These are phyloP conservation scores for Lentinula edodes DNA, from an alignment of 768 basidiomycete genomes.

Conservation along the genomic window DNA sequence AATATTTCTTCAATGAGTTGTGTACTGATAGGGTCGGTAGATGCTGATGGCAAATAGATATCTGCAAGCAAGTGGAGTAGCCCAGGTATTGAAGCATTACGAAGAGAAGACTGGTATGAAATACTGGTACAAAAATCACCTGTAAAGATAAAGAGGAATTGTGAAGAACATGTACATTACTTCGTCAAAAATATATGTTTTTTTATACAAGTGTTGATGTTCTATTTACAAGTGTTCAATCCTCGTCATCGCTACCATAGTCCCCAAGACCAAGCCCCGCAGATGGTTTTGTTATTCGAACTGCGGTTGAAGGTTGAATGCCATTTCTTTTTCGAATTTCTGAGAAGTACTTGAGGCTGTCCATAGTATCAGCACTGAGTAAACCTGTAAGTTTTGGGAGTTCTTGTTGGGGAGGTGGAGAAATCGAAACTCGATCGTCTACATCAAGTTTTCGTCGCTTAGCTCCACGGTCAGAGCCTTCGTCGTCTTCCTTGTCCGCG, in stretches of 20 bases:
- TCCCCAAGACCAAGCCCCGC: slow-evolving; percentile 60
- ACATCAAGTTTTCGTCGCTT: slow-evolving; percentile 29
- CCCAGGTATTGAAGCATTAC: slow-evolving; percentile 46
- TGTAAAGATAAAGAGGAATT: neutral
- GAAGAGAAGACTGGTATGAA: slow-evolving; percentile 34
- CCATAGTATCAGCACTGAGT: slow-evolving; percentile 78
- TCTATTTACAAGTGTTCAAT: slow-evolving; percentile 15
- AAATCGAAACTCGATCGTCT: slow-evolving; percentile 13
- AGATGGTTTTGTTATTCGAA: slow-evolving; percentile 25
- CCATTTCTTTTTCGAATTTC: slow-evolving; percentile 75
- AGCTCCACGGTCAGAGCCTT: slow-evolving; percentile 23
- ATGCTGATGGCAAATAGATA: slow-evolving; percentile 51
- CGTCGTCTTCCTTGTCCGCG: slow-evolving; percentile 25
- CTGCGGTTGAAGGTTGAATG: slow-evolving; percentile 17
- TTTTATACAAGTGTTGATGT: no score
- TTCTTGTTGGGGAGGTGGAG: slow-evolving; percentile 21
- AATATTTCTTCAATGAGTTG: neutral
- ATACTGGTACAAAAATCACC: neutral
- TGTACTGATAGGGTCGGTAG: slow-evolving; percentile 23
- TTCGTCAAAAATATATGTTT: neutral
- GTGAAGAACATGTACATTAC: neutral
- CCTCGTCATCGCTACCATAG: slow-evolving; percentile 74
- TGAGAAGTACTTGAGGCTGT: slow-evolving; percentile 87
- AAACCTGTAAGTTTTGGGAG: slow-evolving; percentile 47
- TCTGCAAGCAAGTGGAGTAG: slow-evolving; percentile 44